Percentiles rank a stretch among this genome's conserved stretches.
These are phyloP conservation scores for Tranzscheliella williamsii DNA, from an alignment of 1,284 basidiomycete genomes.

Conservation along the genomic window DNA sequence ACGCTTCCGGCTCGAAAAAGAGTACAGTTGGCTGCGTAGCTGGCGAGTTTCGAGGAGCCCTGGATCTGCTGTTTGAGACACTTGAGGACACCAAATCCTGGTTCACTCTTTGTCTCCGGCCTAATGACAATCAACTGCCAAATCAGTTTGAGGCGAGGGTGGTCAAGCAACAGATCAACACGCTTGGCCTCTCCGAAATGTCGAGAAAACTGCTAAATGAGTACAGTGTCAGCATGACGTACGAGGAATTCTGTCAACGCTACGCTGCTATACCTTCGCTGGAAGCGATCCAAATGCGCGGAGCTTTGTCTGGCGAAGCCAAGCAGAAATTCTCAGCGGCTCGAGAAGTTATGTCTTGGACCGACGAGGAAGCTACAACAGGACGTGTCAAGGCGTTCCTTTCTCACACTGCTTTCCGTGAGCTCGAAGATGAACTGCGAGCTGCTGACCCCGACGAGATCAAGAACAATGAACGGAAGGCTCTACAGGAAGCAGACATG, in stretches of 20 bases:
- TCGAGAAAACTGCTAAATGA: slow-evolving; percentile 49
- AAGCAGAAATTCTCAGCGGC: slow-evolving; percentile 62
- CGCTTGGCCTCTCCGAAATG: slow-evolving; percentile 78
- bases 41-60: slow-evolving; percentile 80
- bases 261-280: slow-evolving; percentile 51
- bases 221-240: slow-evolving; percentile 74
- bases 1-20: slow-evolving; percentile 22
- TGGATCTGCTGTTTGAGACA: slow-evolving; percentile 84
- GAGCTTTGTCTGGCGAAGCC: slow-evolving; percentile 65
- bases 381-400: slow-evolving; percentile 84
- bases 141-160: slow-evolving; percentile 89
- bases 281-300: slow-evolving; percentile 60
- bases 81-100: slow-evolving; percentile 87
- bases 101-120: slow-evolving; percentile 89
- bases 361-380: slow-evolving; percentile 75
- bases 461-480: slow-evolving; percentile 64
- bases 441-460: slow-evolving; percentile 69
- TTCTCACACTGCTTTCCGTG: slow-evolving; percentile 82
- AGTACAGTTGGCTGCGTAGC: slow-evolving; percentile 69
- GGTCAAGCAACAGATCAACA: slow-evolving; percentile 87
- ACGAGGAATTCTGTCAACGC: slow-evolving; percentile 82
- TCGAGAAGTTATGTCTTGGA: slow-evolving; percentile 70
- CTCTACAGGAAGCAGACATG: slow-evolving; percentile 70
- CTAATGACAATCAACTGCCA: slow-evolving; percentile 90
- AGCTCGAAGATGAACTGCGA: slow-evolving; percentile 84